Evolutionary conservation across 2,329 filamentous ascomycete genomes (phyloP), one percentile per base, ranked within the genome.

Genomic region (Ophiosphaerella narmari): DNA sequence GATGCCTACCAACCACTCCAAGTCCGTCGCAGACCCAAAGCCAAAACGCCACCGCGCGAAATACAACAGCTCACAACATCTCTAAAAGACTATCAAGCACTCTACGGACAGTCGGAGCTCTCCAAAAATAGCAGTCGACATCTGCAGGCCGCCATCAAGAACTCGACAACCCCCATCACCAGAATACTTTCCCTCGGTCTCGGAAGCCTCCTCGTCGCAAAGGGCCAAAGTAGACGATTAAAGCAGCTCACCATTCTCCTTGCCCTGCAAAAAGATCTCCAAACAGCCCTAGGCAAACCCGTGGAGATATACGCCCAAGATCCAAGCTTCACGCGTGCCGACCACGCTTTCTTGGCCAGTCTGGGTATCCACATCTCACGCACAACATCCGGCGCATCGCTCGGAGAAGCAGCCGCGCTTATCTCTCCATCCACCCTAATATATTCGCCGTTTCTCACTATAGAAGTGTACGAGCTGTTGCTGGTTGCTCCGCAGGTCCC

Each of bases 241-340:
- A 71, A 71, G 43, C 65, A 68, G 56, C 57, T 71, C 14, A 48
- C 60, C 29, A 58, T 69, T 16, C 48, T 67, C n/a, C 48, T 69
- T 8, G 52, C 59, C 8, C 49, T 68, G 8, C 58, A 49, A 2
- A 52, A 61, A 11, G 39, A n/a, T 39, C 7, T 43, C 62, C 24
- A 43, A 42, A 24, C n/a, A 43, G 38, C 23, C 18, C 2, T 31
- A 7, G 41, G 43, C 9, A 21, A 43, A 8, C 13, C 39, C 2
- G 48, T 64, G 21, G 44, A 62, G 23, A 35, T 68, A 1, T 69
- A 65, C 24, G 66, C 67, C 5, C 67, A 69, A 50, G 67, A 70
- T 26, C 67, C 67, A 9, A 54, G 56, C 3, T 70, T 69, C 48
- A 63, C 67, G n/a, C 59, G 59, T 18, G 42, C 36, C 1, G 67